Evolutionary conservation across 495 filamentous ascomycete genomes (phyloP), one percentile per base, ranked within the genome.

Genomic region (Podospora bellae-mahoneyi): DNA sequence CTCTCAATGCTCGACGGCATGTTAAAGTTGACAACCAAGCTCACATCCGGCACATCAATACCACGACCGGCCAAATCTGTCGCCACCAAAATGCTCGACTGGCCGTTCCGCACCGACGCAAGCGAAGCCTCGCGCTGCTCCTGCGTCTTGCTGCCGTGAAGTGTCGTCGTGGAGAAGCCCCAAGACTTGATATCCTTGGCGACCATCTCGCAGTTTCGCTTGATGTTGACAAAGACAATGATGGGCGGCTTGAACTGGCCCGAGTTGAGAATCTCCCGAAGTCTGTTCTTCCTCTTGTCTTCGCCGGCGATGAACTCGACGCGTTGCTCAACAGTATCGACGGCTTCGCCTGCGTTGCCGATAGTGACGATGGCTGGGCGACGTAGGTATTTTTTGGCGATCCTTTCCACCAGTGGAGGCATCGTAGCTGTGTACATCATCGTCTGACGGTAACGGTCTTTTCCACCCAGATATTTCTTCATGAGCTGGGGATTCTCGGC

Each of bases 401-500:
- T 98, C 68, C 93, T 92, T 74, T 98, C 96, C 58, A 99, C 92
- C 6, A 93, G 89, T 2, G 89, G 78, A 3, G 96, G 93, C 95
- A 99, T 99, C 30, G 95, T 99, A 13, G 95, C 95, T 66, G 96
- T 99, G 86, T 98, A 99, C 95, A 99, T 99, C 95, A 99, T 99
- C 2, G 95, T 99, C 78, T 99, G 96, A 64, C 95, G 82, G 79
- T 98, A 99, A 18, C 91, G 86, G 75, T 96, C 91, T 74, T 92
- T 92, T 34, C 91, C 89, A 54, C 90, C 90, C 2, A 96, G 79
- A 66, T 92, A 92, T 56, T 88, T 88, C 66, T 85, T 90, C 96
- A 98, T 98, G 4, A 89, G 86, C 60, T 85, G 79, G 0, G 93
- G 84, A 77, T 98, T 86, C 78, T 99, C 95, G 32, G 96, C 95